These are phyloP conservation scores for Spongispora temasekensis DNA, from an alignment of 1,284 basidiomycete species.

Conservation along the genomic window DNA sequence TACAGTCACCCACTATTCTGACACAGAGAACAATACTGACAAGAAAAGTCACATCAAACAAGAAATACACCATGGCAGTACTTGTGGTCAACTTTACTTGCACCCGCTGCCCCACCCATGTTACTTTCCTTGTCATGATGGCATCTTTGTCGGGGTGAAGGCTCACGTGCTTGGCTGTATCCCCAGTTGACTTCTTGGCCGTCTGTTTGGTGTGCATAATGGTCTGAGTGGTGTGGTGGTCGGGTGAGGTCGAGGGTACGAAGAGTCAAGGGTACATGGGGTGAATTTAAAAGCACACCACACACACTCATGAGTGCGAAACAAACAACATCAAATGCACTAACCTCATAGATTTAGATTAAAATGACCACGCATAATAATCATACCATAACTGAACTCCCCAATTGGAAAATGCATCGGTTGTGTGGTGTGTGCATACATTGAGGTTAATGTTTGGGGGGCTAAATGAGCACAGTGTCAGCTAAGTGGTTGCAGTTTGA, in stretches of 20 bases:
- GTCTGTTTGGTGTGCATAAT: not conserved
- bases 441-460: too few relatives aligned
- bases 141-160: not conserved
- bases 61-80: not conserved
- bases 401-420: not conserved
- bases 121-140: not conserved
- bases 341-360: not conserved
- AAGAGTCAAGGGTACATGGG: not conserved
- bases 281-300: not conserved
- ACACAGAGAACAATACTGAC: not conserved
- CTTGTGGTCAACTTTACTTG: not conserved
- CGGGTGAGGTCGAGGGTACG: not conserved
- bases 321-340: too few relatives aligned
- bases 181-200: not conserved
- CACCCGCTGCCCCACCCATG: not conserved
- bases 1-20: not conserved
- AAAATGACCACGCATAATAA: not conserved
- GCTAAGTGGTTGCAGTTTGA: too few relatives aligned
- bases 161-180: not conserved
- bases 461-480: too few relatives aligned
- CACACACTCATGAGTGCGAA: too few relatives aligned
- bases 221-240: not conserved
- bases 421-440: too few relatives aligned
- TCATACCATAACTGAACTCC: not conserved
- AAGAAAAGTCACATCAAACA: not conserved